A percentile compares a stretch with the other conserved stretches of the same genome.
Evolutionary conservation across 176 grass and related monocot genomes (phyloP).

Genomic region (Avena sativa): DNA sequence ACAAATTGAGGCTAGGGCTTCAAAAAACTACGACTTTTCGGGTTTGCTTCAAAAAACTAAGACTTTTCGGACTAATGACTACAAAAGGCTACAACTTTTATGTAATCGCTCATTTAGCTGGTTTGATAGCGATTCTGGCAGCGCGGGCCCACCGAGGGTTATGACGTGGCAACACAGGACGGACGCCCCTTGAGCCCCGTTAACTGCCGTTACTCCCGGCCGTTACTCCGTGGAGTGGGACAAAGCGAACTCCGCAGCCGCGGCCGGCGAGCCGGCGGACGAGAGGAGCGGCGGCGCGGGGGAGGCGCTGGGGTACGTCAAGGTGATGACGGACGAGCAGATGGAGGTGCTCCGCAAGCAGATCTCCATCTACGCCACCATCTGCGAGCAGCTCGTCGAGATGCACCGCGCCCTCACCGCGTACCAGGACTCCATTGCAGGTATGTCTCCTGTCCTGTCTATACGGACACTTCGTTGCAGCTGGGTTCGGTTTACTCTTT

Average conservation of each 20-base stretch:
- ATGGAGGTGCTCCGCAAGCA: constrained; percentile 96
- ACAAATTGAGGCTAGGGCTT: too few relatives aligned
- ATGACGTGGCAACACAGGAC: too few relatives aligned
- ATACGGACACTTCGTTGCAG: too few relatives aligned
- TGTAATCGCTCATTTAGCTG: too few relatives aligned
- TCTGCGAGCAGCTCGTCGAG: constrained; percentile 95
- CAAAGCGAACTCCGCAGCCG: neutral
- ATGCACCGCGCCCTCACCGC: constrained; percentile 87
- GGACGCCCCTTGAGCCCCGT: too few relatives aligned
- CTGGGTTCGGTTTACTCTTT: constrained; percentile 25
- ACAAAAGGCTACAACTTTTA: too few relatives aligned
- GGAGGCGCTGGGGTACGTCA: constrained; percentile 67
- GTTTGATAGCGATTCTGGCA: too few relatives aligned
- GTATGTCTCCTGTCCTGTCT: constrained; percentile 14
- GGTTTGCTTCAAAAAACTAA: too few relatives aligned
- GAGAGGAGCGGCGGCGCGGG: constrained; percentile 35
- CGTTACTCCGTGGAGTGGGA: constrained; percentile 48
- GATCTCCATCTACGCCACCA: constrained; percentile 97
- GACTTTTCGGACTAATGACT: too few relatives aligned
- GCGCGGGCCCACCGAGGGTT: too few relatives aligned
- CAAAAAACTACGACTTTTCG: too few relatives aligned
- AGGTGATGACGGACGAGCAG: constrained; percentile 97
- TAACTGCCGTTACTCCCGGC: too few relatives aligned
- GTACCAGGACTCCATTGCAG: constrained; percentile 83
- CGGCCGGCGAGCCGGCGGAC: constrained; percentile 24